A percentile compares a stretch with the other conserved stretches of the same genome.
phyloP scores from a whole-genome alignment of 768 basidiomycete genomes.

The Pleurotus ostreatus region DNA sequence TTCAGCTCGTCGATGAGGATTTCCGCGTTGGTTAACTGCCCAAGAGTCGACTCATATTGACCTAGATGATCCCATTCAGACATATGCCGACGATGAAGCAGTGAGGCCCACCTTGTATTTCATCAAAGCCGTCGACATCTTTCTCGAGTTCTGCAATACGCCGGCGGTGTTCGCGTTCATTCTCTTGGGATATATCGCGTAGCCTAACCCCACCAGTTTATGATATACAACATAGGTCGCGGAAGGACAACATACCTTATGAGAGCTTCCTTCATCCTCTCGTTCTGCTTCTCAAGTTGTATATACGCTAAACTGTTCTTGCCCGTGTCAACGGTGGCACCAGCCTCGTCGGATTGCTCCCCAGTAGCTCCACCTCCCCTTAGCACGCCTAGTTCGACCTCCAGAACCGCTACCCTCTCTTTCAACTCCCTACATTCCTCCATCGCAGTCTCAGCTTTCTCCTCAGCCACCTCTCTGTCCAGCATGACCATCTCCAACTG shows the following conservation, averaged over 20 bases:
- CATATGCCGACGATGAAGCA: slow-evolving; percentile 1
- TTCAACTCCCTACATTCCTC: slow-evolving; percentile 73
- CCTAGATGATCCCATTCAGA: slow-evolving; percentile 34
- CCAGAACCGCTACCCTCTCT: slow-evolving; percentile 72
- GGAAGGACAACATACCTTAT: slow-evolving; percentile 49
- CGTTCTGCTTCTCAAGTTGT: slow-evolving; percentile 96
- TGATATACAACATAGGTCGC: neutral
- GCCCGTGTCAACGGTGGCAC: slow-evolving; percentile 21
- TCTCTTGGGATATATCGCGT: slow-evolving; percentile 85
- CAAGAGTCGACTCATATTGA: slow-evolving; percentile 74
- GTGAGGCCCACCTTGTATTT: slow-evolving; percentile 61
- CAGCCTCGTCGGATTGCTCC: slow-evolving; percentile 19
- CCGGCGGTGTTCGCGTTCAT: slow-evolving; percentile 77
- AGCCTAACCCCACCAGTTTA: slow-evolving; percentile 43
- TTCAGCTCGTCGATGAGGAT: slow-evolving; percentile 92
- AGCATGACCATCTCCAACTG: slow-evolving; percentile 93
- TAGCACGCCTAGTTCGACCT: slow-evolving; percentile 81
- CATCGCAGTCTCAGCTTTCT: slow-evolving; percentile 79
- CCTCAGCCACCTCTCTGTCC: slow-evolving; percentile 96
- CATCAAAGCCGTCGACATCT: slow-evolving; percentile 73
- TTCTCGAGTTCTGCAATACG: slow-evolving; percentile 88
- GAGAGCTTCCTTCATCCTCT: slow-evolving; percentile 90
- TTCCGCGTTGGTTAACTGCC: slow-evolving; percentile 85
- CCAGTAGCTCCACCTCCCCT: slow-evolving; percentile 47
- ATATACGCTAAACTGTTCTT: slow-evolving; percentile 66